Evolutionary conservation across 164 flowering plant genomes (phyloP).

Genomic region (Stephania japonica): DNA sequence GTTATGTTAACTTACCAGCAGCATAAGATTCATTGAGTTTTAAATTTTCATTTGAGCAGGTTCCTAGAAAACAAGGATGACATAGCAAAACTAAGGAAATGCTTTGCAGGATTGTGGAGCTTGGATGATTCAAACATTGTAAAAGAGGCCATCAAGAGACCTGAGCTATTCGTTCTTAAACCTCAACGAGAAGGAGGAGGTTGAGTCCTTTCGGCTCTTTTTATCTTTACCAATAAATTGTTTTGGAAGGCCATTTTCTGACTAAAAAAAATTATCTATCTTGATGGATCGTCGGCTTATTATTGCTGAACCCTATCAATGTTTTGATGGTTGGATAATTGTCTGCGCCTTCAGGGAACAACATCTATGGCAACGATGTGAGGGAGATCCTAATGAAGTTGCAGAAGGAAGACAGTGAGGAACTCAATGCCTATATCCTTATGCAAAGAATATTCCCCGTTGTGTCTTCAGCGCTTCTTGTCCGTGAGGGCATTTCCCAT

Average conservation of each 20-base stretch:
- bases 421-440: constrained; percentile 80
- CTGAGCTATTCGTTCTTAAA: constrained; percentile 84
- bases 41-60: constrained; percentile 33
- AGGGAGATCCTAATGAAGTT: constrained; percentile 53
- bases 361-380: constrained; percentile 77
- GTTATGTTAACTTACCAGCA: constrained; percentile 22
- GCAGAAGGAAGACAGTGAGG: constrained; percentile 59
- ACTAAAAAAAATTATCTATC: too few relatives aligned
- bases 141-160: constrained; percentile 62
- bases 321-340: not conserved
- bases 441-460: constrained; percentile 91
- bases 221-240: not conserved
- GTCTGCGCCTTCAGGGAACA: constrained; percentile 56
- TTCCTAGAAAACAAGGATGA: constrained; percentile 80
- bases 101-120: constrained; percentile 98
- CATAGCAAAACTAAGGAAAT: constrained; percentile 60
- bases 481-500: constrained; percentile 72
- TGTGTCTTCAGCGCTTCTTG: constrained; percentile 39
- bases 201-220: constrained; percentile 14
- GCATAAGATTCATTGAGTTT: not conserved
- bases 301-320: not conserved
- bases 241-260: not conserved
- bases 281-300: not conserved
- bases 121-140: constrained; percentile 60
- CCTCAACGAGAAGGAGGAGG: constrained; percentile 99